These are phyloP conservation scores for Geotrichum phurueaensis DNA, from an alignment of 1,139 yeast species.

Conservation along the genomic window DNA sequence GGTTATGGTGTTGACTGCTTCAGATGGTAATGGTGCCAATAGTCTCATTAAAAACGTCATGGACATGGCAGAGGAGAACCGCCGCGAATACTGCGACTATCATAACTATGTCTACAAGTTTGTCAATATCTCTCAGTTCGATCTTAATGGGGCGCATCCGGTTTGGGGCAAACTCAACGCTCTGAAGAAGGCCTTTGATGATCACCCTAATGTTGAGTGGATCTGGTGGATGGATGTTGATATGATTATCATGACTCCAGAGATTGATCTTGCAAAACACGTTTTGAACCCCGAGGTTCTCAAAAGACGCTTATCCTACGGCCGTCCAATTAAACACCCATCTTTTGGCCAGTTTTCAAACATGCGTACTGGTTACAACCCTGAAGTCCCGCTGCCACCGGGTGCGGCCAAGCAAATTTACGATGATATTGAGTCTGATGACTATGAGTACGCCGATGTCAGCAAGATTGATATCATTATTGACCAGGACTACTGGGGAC, in stretches of 20 bases:
- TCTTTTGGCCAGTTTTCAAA: slow-evolving; percentile 10
- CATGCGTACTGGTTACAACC: slow-evolving; percentile 13
- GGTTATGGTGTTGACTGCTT: slow-evolving; percentile 31
- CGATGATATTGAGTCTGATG: slow-evolving; percentile 6
- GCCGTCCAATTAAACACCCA: slow-evolving; percentile 17
- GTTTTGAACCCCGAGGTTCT: slow-evolving; percentile 24
- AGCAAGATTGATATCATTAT: slow-evolving; percentile 23
- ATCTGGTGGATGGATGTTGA: slow-evolving; percentile 30
- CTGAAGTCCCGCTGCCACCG: slow-evolving; percentile 6
- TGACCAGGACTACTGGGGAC: slow-evolving; percentile 24
- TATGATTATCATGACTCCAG: slow-evolving; percentile 25
- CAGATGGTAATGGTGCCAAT: slow-evolving; percentile 29
- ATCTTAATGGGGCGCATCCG: slow-evolving; percentile 15
- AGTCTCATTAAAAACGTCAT: slow-evolving; percentile 24
- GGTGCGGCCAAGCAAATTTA: slow-evolving; percentile 5
- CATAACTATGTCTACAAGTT: slow-evolving; percentile 32
- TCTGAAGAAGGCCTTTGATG: slow-evolving; percentile 23
- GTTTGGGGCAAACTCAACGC: slow-evolving; percentile 28
- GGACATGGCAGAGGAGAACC: slow-evolving; percentile 28
- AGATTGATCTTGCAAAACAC: slow-evolving; percentile 23
- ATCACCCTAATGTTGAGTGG: slow-evolving; percentile 27
- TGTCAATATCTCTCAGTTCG: slow-evolving; percentile 26
- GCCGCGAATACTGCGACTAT: slow-evolving; percentile 31
- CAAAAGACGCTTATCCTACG: slow-evolving; percentile 17
- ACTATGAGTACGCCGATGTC: slow-evolving; percentile 16